Conservation (phyloP, 352 stramenopile genomes). For the Aphanomyces cochlioides region DNA sequence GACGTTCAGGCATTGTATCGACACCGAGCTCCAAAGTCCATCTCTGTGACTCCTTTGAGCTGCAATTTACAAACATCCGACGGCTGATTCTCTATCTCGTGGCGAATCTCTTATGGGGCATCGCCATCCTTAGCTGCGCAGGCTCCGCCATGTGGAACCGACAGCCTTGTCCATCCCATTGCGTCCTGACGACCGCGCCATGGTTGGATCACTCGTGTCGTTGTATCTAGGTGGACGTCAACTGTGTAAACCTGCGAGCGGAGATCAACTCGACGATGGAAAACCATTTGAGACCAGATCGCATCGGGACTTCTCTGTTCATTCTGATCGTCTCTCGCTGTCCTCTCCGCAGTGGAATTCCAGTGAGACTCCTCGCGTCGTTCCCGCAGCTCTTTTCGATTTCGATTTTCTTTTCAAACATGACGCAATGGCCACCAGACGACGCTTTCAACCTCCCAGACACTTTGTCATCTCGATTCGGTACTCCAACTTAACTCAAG, state of each 20-base stretch:
- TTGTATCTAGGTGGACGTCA: slow-evolving; percentile 21
- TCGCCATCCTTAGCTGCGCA: not conserved
- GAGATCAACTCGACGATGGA: not conserved
- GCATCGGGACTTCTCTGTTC: slow-evolving; percentile 5
- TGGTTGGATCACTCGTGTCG: slow-evolving; percentile 14
- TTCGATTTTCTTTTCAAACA: slow-evolving; percentile 15
- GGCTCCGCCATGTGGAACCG: slow-evolving; percentile 8
- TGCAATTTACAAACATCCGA: not conserved
- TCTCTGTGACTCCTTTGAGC: not conserved
- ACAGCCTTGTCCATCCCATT: slow-evolving; percentile 4
- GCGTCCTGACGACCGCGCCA: not conserved
- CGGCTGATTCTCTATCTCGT: not conserved
- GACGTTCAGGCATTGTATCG: not conserved
- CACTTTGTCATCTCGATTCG: slow-evolving; percentile 3
- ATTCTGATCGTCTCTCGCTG: slow-evolving; percentile 15
- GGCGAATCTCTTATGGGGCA: not conserved
- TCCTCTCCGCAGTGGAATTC: slow-evolving; percentile 2
- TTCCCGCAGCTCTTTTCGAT: slow-evolving; percentile 19
- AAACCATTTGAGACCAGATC: not conserved
- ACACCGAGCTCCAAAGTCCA: not conserved
- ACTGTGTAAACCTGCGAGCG: not conserved
- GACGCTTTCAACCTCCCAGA: not conserved
- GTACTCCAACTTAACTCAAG: not conserved
- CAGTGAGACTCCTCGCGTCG: not conserved
- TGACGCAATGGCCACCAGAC: slow-evolving; percentile 5